These are phyloP conservation scores for Leccinellum rugosiceps DNA, from an alignment of 768 basidiomycete genomes.

Conservation along the genomic window DNA sequence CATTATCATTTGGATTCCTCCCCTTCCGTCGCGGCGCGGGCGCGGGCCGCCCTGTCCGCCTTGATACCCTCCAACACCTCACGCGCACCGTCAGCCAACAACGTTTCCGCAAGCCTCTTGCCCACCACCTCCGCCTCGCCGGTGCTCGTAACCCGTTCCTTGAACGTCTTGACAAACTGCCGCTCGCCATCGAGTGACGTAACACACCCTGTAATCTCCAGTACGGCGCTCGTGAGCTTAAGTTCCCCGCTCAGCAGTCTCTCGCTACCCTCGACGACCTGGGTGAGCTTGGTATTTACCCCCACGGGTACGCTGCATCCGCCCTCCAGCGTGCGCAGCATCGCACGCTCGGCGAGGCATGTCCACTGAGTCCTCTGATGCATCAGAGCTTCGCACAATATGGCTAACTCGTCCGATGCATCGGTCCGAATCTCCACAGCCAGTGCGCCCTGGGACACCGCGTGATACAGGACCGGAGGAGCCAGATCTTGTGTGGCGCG, in stretches of 20 bases:
- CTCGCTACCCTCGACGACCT: constrained; percentile 29
- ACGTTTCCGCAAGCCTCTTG: constrained; percentile 52
- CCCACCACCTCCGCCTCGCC: constrained; percentile 73
- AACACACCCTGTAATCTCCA: constrained; percentile 78
- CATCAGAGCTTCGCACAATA: constrained; percentile 63
- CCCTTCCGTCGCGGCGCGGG: constrained; percentile 37
- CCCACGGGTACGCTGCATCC: constrained; percentile 98
- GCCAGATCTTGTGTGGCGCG: constrained; percentile 73
- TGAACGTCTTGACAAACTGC: constrained; percentile 68
- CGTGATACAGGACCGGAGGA: constrained; percentile 77
- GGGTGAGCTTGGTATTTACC: constrained; percentile 51
- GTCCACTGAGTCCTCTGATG: constrained; percentile 77
- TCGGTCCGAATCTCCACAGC: constrained; percentile 78
- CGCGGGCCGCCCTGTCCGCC: constrained; percentile 53
- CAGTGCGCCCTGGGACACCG: constrained; percentile 94
- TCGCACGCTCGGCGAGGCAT: constrained; percentile 83
- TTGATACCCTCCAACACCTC: constrained; percentile 83
- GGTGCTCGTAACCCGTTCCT: constrained; percentile 45
- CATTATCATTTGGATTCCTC: constrained; percentile 18
- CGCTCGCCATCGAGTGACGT: constrained; percentile 73
- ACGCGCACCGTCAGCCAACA: constrained; percentile 71
- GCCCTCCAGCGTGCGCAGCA: constrained; percentile 87
- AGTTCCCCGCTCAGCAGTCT: constrained; percentile 30
- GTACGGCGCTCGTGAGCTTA: constrained; percentile 32
- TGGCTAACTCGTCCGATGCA: constrained; percentile 54